A percentile compares a stretch with the other conserved stretches of the same genome.
These are phyloP conservation scores for Lasiosphaeria hispida DNA, from an alignment of 495 filamentous ascomycete genomes.

Conservation along the genomic window DNA sequence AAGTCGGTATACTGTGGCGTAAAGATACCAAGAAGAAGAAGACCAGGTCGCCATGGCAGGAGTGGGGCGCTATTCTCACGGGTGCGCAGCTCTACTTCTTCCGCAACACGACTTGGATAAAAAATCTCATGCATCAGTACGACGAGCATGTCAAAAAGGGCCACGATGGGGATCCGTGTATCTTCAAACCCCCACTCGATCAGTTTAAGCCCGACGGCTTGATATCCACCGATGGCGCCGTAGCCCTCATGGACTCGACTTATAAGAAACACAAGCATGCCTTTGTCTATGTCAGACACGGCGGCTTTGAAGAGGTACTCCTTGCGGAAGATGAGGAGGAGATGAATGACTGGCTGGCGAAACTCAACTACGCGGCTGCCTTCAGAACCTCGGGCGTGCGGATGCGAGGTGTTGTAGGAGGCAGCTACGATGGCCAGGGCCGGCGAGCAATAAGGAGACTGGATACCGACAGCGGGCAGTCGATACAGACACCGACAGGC, in stretches of 20 bases:
- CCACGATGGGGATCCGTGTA: constrained; percentile 64
- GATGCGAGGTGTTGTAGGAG: constrained; percentile 81
- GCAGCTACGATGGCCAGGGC: constrained; percentile 79
- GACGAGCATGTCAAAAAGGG: constrained; percentile 73
- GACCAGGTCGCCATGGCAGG: constrained; percentile 92
- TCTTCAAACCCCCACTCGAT: constrained; percentile 84
- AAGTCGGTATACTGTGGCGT: constrained; percentile 92
- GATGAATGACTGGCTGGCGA: constrained; percentile 96
- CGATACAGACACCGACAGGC: constrained; percentile 65
- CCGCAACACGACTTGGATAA: constrained; percentile 88
- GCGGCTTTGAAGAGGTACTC: constrained; percentile 85
- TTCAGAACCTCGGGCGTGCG: constrained; percentile 91
- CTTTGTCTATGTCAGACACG: constrained; percentile 86
- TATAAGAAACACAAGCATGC: constrained; percentile 98
- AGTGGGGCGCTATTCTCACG: constrained; percentile 95
- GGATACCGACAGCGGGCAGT: constrained; percentile 53
- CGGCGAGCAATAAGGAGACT: constrained; percentile 69
- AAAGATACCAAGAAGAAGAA: constrained; percentile 95
- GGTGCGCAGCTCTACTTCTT: constrained; percentile 97
- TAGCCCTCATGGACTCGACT: constrained; percentile 77
- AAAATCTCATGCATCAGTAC: constrained; percentile 80
- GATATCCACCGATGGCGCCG: constrained; percentile 88
- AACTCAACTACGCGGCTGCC: constrained; percentile 93
- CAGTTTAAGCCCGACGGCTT: constrained; percentile 90
- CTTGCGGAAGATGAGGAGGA: constrained; percentile 84